phyloP scores from a whole-genome alignment of 2,329 filamentous ascomycete genomes.

The Claviceps africana region DNA sequence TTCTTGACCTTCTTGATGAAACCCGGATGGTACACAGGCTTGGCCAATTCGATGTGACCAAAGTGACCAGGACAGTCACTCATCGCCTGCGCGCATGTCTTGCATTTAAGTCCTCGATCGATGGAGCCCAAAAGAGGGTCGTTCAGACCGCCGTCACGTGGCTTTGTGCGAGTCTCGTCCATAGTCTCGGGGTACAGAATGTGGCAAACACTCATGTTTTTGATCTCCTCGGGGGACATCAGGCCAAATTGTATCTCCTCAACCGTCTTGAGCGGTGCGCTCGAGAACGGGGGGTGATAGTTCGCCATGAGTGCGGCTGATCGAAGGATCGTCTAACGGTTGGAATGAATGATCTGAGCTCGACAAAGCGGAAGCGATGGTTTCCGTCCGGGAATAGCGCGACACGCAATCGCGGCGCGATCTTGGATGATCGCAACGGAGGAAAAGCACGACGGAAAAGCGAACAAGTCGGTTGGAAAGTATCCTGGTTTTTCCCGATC shows the following conservation, averaged over 20 bases:
- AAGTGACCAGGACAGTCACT: slow-evolving; percentile 95
- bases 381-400: slow-evolving; percentile 7
- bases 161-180: slow-evolving; percentile 87
- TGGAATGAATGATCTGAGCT: slow-evolving; percentile 6
- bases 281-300: slow-evolving; percentile 78
- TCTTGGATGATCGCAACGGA: background rate
- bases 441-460: slow-evolving; percentile 11
- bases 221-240: slow-evolving; percentile 95
- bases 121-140: slow-evolving; percentile 94
- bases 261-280: slow-evolving; percentile 91
- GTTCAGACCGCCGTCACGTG: slow-evolving; percentile 82
- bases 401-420: slow-evolving; percentile 3
- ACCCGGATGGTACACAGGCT: slow-evolving; percentile 86
- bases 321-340: background rate
- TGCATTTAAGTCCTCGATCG: slow-evolving; percentile 89
- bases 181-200: slow-evolving; percentile 98
- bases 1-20: slow-evolving; percentile 99
- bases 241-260: slow-evolving; percentile 99
- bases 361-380: slow-evolving; percentile 1
- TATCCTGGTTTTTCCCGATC: slow-evolving; percentile 13
- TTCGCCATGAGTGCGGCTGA: slow-evolving; percentile 63
- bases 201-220: slow-evolving; percentile 93
- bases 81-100: slow-evolving; percentile 91
- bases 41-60: slow-evolving; percentile 93
- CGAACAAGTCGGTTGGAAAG: slow-evolving; percentile 10